Evolutionary conservation across 2,329 filamentous ascomycete species (phyloP), one percentile per base, ranked within the genome.

Genomic region (Diaporthe velutina): DNA sequence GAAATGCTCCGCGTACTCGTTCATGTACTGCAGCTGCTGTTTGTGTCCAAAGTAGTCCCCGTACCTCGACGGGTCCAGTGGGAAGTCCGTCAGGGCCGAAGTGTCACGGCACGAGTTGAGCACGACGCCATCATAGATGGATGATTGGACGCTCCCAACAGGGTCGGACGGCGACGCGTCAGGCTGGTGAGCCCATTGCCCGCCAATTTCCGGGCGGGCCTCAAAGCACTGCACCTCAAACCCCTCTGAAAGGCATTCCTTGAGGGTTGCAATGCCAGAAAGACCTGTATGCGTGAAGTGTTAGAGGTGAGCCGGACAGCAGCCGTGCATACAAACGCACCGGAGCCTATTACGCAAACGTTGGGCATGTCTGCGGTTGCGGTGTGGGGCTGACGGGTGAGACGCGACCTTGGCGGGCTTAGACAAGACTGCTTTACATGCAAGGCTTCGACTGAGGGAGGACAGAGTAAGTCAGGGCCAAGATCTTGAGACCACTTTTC

Each of bases 31-130:
- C 74, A 83, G 77, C 57, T 84, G 80, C 45, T 80, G 75, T 64
- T 76, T 73, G 77, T 85, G 83, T 48, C 80, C 79, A 71, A 85
- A 83, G 74, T 82, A 85, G 72, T 84, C 81, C 0, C 81, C 78
- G 72, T 85, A 84, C 50, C 81, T 78, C 13, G 80, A 80, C 13
- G 83, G 83, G 72, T 86, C 83, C 28, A 85, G 78, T 4, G 83
- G 84, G 74, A 85, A 85, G 74, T 85, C 83, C 52, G 80, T 83
- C 76, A 84, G 84, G 66, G 79, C 79, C n/a, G 83, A 80, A 1
- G 82, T 83, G 67, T 84, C 82, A 64, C 84, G 81, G 74, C 80
- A 83, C 7, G 82, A 83, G 77, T 84, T 85, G 35, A 83, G 76
- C 30, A 83, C 77, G 8, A 82, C 79, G 52, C 83, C 81, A 40